phyloP scores from a whole-genome alignment of 345 rosid genomes.

The Dovyalis caffra region DNA sequence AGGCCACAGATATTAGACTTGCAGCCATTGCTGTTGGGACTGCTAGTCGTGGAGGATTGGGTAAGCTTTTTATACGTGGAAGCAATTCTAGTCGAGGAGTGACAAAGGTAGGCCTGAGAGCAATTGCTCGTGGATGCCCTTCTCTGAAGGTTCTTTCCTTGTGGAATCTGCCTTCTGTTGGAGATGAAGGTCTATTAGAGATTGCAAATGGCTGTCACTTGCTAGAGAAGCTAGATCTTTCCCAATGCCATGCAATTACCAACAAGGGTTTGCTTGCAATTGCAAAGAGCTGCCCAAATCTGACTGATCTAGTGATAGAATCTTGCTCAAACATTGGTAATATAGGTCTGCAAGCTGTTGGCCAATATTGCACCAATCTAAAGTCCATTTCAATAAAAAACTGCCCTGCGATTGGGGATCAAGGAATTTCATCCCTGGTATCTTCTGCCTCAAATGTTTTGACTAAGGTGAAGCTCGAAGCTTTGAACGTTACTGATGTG shows the following conservation, averaged over 20 bases:
- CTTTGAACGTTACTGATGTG: conserved; percentile 68
- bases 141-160: conserved; percentile 68
- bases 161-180: conserved; percentile 61
- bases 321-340: conserved; percentile 74
- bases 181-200: conserved; percentile 68
- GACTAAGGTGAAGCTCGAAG: conserved; percentile 69
- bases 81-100: conserved; percentile 46
- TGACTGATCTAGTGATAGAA: conserved; percentile 71
- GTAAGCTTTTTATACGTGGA: conserved; percentile 67
- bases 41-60: conserved; percentile 78
- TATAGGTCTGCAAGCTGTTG: conserved; percentile 71
- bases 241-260: conserved; percentile 59
- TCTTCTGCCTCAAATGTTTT: conserved; percentile 49
- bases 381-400: conserved; percentile 66
- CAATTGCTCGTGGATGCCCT: conserved; percentile 77
- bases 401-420: conserved; percentile 83
- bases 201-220: conserved; percentile 71
- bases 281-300: conserved; percentile 67
- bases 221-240: conserved; percentile 80
- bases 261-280: conserved; percentile 60
- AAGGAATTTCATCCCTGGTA: conserved; percentile 68
- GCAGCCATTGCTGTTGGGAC: conserved; percentile 90
- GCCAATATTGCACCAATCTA: conserved; percentile 55
- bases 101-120: conserved; percentile 65
- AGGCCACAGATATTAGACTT: conserved; percentile 81